These are phyloP conservation scores for Raphanus raphanistrum DNA, from an alignment of 345 rosid species.

Conservation along the genomic window DNA sequence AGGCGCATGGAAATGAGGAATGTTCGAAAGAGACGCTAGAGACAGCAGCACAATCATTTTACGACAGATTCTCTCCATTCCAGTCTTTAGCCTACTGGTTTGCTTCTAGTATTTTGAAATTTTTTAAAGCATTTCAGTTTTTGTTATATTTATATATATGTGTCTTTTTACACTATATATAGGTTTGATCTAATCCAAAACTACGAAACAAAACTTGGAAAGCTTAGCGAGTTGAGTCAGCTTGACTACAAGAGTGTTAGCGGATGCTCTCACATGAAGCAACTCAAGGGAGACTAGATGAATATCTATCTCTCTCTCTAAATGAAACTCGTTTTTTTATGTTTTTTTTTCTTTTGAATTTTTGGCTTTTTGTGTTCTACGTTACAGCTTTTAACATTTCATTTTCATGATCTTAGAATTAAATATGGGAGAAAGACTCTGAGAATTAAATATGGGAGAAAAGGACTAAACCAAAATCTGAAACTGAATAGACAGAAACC, in stretches of 20 bases:
- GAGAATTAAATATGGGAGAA: background rate
- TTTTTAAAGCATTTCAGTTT: background rate
- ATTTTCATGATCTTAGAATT: background rate
- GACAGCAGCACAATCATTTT: constrained; percentile 3
- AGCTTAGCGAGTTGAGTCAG: constrained; percentile 17
- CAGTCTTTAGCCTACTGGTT: constrained; percentile 29
- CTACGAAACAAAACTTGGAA: constrained; percentile 15
- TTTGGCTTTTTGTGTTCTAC: background rate
- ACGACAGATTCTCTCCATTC: constrained; percentile 25
- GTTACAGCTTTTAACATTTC: background rate
- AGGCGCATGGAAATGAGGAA: background rate
- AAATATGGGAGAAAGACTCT: too few species aligned
- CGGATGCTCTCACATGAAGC: background rate
- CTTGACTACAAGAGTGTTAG: constrained; percentile 1
- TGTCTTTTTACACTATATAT: background rate
- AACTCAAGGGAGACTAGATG: background rate
- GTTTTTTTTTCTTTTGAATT: background rate
- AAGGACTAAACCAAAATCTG: background rate
- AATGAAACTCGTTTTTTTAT: background rate
- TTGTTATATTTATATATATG: background rate
- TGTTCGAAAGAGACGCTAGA: background rate
- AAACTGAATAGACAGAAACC: too few species aligned
- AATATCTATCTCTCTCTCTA: background rate
- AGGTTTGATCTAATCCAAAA: constrained; percentile 21
- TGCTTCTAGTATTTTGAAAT: background rate